Evolutionary conservation across 805 yeast genomes (phyloP), one percentile per base, ranked within the genome.

Genomic region (Kodamaea sagamina): DNA sequence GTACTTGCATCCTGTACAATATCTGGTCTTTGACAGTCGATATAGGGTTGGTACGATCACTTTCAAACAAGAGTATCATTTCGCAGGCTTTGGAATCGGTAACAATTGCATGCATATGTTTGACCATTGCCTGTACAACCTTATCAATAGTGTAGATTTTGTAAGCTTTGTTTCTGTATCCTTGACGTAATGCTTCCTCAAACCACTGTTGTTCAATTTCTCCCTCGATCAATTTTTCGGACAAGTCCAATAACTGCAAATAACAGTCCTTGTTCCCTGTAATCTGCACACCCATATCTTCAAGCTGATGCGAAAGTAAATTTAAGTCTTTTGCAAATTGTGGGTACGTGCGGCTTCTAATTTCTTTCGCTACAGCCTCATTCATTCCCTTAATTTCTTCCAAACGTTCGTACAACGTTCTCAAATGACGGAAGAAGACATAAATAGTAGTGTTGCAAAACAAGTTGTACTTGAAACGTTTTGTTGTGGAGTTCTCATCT

Each of bases 101-200:
- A 28, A 92, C 76, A 50, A 92, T 79, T 3, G 86, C 71, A 55
- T 93, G 97, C 63, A 89, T 80, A 62, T 93, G 96, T 63, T 93
- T 93, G 8, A 71, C 70, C 59, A 71, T 51, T 3, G 74, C 64
- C 57, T 89, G 96, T 15, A 89, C 79, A 18, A 90, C 95, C 67
- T 90, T 93, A 62, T 93, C 97, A 48, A 93, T 77, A 1, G 98
- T 92, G 68, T 89, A 92, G 44, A 93, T 67, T 62, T 89, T 89
- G 71, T 86, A 93, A 0, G 98, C 99, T 48, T 83, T 84, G 67
- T 92, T 93, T 57, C 93, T 79, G 69, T 86, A 93, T 0, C 95
- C 97, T 71, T 92, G 97, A 49, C 99, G 87, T 46, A 93, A 67
- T 12, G 96, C 79, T 64, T 93, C 99, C 68, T 93, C 99, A 62